Conservation (phyloP, 192 early-diverging fungal genomes). For the Chytriomyces confervae region DNA sequence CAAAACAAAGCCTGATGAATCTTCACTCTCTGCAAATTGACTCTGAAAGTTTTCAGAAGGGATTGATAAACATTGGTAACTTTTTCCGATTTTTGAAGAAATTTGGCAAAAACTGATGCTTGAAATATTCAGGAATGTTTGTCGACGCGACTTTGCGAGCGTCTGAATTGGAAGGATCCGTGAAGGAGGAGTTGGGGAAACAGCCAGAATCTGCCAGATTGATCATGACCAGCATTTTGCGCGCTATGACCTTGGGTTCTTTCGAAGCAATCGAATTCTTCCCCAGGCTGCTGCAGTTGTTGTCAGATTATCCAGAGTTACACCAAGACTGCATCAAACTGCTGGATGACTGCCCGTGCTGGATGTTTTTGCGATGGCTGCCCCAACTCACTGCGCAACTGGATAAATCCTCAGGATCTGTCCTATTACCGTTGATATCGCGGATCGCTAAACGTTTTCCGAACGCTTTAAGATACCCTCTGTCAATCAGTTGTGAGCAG, state of each 20-base stretch:
- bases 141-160: conserved; percentile 29
- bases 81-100: neutral
- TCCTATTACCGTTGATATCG: conserved; percentile 57
- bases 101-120: neutral
- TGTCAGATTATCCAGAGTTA: conserved; percentile 49
- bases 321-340: conserved; percentile 51
- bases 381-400: conserved; percentile 75
- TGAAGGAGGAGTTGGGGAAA: neutral
- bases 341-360: conserved; percentile 45
- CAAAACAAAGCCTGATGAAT: conserved; percentile 5
- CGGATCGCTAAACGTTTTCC: conserved; percentile 70
- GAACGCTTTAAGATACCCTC: conserved; percentile 69
- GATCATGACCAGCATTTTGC: conserved; percentile 57
- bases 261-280: conserved; percentile 66
- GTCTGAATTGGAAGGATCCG: neutral
- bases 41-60: conserved; percentile 14
- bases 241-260: conserved; percentile 61
- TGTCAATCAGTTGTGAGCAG: conserved; percentile 74
- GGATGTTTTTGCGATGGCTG: conserved; percentile 78
- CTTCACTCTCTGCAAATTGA: conserved; percentile 8
- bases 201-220: conserved; percentile 19
- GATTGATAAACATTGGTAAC: conserved; percentile 14
- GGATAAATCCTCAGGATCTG: conserved; percentile 59
- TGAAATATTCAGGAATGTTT: conserved; percentile 5
- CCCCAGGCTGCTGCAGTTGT: conserved; percentile 72